Evolutionary conservation across 2,329 filamentous ascomycete genomes (phyloP).

Genomic region (Setomelanomma holmii): DNA sequence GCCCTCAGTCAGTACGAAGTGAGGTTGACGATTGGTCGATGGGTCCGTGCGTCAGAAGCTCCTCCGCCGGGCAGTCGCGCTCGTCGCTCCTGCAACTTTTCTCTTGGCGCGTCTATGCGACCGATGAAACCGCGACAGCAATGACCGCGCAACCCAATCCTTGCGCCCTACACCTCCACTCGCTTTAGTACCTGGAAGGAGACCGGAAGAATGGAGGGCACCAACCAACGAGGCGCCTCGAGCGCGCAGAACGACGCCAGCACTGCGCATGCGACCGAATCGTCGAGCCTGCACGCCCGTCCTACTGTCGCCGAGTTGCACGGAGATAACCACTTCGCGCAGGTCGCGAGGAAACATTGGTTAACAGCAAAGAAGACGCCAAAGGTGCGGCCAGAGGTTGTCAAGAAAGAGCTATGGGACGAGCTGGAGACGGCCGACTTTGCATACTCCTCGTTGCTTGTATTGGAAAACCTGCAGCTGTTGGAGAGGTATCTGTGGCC

Average conservation of each 20-base stretch:
- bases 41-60: conserved; percentile 3
- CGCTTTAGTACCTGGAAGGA: conserved; percentile 13
- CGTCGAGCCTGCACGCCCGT: conserved; percentile 51
- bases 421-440: conserved; percentile 83
- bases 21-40: conserved; percentile 25
- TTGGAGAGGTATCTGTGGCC: conserved; percentile 96
- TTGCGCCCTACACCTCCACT: conserved; percentile 14
- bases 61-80: conserved; percentile 17
- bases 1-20: conserved; percentile 18
- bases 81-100: conserved; percentile 29
- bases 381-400: conserved; percentile 78
- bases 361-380: conserved; percentile 68
- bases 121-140: conserved; percentile 30
- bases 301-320: conserved; percentile 73
- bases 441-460: conserved; percentile 75
- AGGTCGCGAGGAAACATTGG: conserved; percentile 87
- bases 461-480: conserved; percentile 88
- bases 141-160: conserved; percentile 30
- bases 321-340: conserved; percentile 69
- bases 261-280: conserved; percentile 27
- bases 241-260: conserved; percentile 28
- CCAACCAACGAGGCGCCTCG: conserved; percentile 20
- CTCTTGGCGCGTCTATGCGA: conserved; percentile 38
- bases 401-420: conserved; percentile 91
- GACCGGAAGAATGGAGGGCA: conserved; percentile 33